Evolutionary conservation across 495 filamentous ascomycete genomes (phyloP).

Genomic region (Hypoxylon cercidicola): DNA sequence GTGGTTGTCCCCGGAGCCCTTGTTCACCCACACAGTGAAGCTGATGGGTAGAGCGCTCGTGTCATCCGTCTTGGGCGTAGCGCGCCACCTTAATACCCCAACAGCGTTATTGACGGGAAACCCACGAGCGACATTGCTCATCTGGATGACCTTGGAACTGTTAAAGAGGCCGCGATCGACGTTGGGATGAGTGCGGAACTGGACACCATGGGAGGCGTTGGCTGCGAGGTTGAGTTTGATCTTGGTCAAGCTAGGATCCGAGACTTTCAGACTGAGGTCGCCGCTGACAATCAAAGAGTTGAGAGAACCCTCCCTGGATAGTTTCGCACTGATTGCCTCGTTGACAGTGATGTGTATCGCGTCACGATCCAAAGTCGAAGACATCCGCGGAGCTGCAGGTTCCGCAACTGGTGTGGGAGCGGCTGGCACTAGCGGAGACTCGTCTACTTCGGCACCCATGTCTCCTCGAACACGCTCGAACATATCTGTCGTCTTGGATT

Average conservation of each 20-base stretch:
- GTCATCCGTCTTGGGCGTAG: constrained; percentile 75
- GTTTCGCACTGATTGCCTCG: constrained; percentile 85
- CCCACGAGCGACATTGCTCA: constrained; percentile 82
- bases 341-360: constrained; percentile 86
- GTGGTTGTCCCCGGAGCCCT: constrained; percentile 78
- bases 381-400: constrained; percentile 66
- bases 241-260: constrained; percentile 86
- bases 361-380: constrained; percentile 75
- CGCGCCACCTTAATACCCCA: constrained; percentile 88
- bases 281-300: constrained; percentile 89
- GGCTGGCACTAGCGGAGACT: constrained; percentile 77
- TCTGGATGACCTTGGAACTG: constrained; percentile 79
- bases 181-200: constrained; percentile 94
- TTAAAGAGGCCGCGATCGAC: constrained; percentile 89
- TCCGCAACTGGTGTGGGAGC: constrained; percentile 68
- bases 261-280: constrained; percentile 87
- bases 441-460: constrained; percentile 79
- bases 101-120: constrained; percentile 93
- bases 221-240: constrained; percentile 83
- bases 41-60: constrained; percentile 83
- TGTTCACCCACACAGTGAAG: constrained; percentile 96
- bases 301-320: constrained; percentile 84
- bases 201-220: constrained; percentile 77
- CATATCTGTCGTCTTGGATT: constrained; percentile 95
- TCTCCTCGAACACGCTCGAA: constrained; percentile 95